Evolutionary conservation across 2,329 filamentous ascomycete genomes (phyloP), one percentile per base, ranked within the genome.

Genomic region (Pleomassaria siparia): DNA sequence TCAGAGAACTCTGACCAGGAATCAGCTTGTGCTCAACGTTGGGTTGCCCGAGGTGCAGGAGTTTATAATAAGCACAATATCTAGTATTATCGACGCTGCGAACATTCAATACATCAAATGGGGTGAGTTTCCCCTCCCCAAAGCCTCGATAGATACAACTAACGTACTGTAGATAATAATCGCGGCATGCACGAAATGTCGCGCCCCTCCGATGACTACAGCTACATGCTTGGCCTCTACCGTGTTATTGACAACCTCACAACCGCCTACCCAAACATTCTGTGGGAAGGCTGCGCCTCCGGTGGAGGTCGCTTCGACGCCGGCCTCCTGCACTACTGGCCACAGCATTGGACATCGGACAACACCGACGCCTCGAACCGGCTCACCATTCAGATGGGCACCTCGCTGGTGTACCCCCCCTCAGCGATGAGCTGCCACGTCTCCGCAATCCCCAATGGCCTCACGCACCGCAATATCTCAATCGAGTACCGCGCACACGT

Each of bases 371-470:
- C 78, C 1, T 69, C 83, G 0, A 77, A 84, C 46, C 79, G 84
- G 2, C 74, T 87, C 15, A 73, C 72, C 13, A 86, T 86, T 43
- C 84, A 87, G 46, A 76, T 86, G 43, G 84, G 84, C 9, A 86
- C 82, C 0, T 84, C 81, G 0, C 72, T 85, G 4, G 80, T 77
- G 0, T 87, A 86, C 61, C 84, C 84, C 0, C 75, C 81, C 0
- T 82, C 80, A 0, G 72, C 82, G 0, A 86, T 86, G 82, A 83
- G 80, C 1, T 84, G 82, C n/a, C 84, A 87, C 60, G 72, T 86
- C 26, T 83, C 80, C 8, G 77, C 77, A 0, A 76, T 84, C 0
- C 83, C 83, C 1, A 86, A 86, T 53, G 75, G 78, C 0, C 67
- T 81, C 26, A 84, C 81, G 0, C 66, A 72, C 0, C 80, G 83